A percentile compares a stretch with the other conserved stretches of the same genome.
Conservation (phyloP, 1,284 basidiomycete species). For the Heterobasidion annosum region DNA sequence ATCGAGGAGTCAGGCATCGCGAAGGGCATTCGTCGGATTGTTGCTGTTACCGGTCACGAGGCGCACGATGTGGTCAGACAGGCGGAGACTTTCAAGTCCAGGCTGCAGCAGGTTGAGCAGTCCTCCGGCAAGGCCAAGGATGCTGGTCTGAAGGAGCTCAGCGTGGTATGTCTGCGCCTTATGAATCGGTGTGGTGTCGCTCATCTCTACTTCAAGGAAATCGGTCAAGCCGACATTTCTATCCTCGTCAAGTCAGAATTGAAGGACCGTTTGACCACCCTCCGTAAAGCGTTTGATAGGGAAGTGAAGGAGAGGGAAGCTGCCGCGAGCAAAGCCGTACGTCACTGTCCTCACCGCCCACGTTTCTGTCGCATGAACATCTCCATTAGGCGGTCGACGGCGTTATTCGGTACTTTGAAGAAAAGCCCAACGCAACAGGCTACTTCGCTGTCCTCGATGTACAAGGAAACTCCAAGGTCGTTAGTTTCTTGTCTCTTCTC, state of each 20-base stretch:
- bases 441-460: conserved; percentile 70
- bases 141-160: conserved; percentile 73
- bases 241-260: conserved; percentile 78
- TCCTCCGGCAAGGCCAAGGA: conserved; percentile 81
- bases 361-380: neutral
- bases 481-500: neutral
- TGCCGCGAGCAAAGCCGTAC: conserved; percentile 72
- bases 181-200: neutral
- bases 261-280: conserved; percentile 62
- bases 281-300: conserved; percentile 83
- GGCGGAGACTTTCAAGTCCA: conserved; percentile 58
- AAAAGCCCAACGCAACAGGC: conserved; percentile 59
- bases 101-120: conserved; percentile 58
- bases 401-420: conserved; percentile 66
- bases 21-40: conserved; percentile 93
- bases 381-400: conserved; percentile 57
- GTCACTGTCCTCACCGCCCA: conserved; percentile 12
- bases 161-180: conserved; percentile 42
- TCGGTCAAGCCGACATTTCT: conserved; percentile 87
- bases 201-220: conserved; percentile 45
- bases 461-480: conserved; percentile 76
- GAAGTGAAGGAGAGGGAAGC: conserved; percentile 78
- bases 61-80: conserved; percentile 74
- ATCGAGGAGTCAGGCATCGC: conserved; percentile 96
- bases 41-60: conserved; percentile 92